These are phyloP conservation scores for Phytophthora quininea DNA, from an alignment of 352 stramenopile species.

Conservation along the genomic window DNA sequence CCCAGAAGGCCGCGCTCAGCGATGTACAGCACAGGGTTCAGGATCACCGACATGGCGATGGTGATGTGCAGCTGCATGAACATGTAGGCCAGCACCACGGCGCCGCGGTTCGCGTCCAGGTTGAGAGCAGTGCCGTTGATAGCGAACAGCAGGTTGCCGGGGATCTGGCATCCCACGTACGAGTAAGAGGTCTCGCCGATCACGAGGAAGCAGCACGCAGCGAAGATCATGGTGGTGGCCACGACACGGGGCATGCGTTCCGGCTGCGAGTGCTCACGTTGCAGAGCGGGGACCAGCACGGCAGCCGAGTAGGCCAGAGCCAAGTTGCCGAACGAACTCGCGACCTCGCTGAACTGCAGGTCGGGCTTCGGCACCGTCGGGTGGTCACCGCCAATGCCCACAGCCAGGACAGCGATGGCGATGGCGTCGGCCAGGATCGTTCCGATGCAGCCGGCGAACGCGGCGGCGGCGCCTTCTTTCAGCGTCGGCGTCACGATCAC, in stretches of 20 bases:
- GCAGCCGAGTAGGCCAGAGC: conserved; percentile 51
- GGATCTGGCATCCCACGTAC: conserved; percentile 55
- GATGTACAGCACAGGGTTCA: conserved; percentile 53
- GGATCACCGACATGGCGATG: conserved; percentile 53
- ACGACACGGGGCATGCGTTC: conserved; percentile 55
- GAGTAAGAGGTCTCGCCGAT: conserved; percentile 45
- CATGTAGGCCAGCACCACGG: conserved; percentile 45
- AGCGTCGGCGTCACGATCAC: conserved; percentile 55
- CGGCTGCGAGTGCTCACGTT: conserved; percentile 55
- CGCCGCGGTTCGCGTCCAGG: conserved; percentile 42
- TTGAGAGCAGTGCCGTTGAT: conserved; percentile 43
- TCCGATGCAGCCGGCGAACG: conserved; percentile 46
- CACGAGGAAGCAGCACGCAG: conserved; percentile 48
- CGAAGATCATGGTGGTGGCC: conserved; percentile 42
- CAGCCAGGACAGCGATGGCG: conserved; percentile 34
- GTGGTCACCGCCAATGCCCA: conserved; percentile 44
- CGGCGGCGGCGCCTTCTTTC: conserved; percentile 50
- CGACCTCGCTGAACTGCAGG: conserved; percentile 45
- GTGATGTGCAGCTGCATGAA: conserved; percentile 63
- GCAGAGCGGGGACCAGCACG: conserved; percentile 51
- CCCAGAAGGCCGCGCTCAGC: conserved; percentile 44
- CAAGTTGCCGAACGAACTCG: conserved; percentile 54
- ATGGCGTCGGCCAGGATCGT: conserved; percentile 54
- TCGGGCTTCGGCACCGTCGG: conserved; percentile 35
- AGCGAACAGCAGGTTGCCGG: conserved; percentile 55